These are phyloP conservation scores for Euptelea pleiosperma DNA, from an alignment of 164 flowering plant genomes.

Conservation along the genomic window DNA sequence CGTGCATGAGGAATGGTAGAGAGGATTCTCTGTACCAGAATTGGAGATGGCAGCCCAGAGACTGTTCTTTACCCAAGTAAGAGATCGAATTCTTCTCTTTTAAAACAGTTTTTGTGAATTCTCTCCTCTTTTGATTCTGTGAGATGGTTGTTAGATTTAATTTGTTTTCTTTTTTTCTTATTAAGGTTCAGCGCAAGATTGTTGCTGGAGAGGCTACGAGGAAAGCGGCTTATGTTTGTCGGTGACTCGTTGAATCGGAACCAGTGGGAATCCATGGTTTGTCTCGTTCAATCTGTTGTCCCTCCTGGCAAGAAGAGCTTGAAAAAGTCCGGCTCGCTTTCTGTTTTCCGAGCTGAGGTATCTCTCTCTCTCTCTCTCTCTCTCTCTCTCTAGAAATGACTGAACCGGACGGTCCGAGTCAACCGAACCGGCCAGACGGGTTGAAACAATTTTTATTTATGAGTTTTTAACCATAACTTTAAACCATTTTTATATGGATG, in stretches of 20 bases:
- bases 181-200: constrained; percentile 67
- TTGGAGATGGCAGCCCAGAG: constrained; percentile 97
- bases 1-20: constrained; percentile 90
- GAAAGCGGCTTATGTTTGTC: constrained; percentile 90
- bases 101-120: background rate
- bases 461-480: too few species aligned
- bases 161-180: background rate
- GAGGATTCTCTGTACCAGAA: constrained; percentile 72
- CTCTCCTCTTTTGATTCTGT: background rate
- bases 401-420: background rate
- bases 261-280: constrained; percentile 98
- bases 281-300: constrained; percentile 74
- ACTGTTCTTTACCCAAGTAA: constrained; percentile 64
- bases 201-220: constrained; percentile 76
- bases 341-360: constrained; percentile 80
- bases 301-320: constrained; percentile 74
- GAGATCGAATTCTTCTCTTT: background rate
- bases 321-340: constrained; percentile 69
- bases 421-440: too few species aligned
- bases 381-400: background rate
- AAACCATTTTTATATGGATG: background rate
- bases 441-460: constrained; percentile 1
- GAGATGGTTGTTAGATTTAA: background rate
- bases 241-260: constrained; percentile 97
- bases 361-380: constrained; percentile 8